Evolutionary conservation across 2,329 filamentous ascomycete species (phyloP).

Genomic region (Alternaria triticimaculans): DNA sequence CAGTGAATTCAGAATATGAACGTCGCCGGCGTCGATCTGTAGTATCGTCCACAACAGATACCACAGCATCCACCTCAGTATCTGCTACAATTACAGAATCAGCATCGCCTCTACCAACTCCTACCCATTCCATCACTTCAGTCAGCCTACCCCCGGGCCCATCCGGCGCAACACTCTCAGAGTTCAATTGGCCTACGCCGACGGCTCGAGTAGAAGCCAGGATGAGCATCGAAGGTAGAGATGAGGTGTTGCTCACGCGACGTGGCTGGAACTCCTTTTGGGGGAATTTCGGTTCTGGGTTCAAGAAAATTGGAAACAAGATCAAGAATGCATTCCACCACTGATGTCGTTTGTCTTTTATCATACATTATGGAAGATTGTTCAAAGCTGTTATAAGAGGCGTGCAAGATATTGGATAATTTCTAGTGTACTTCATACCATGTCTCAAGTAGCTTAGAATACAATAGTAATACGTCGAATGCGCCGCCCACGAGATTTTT

Average conservation of each 20-base stretch:
- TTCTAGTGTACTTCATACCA: neutral
- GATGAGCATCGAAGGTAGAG: neutral
- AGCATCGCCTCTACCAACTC: neutral
- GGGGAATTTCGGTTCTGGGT: neutral
- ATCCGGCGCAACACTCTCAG: neutral
- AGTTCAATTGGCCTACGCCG: neutral
- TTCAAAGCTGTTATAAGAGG: neutral
- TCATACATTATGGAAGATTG: neutral
- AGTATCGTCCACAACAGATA: neutral
- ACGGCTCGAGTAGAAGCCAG: neutral
- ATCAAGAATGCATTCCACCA: neutral
- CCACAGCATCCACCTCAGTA: neutral
- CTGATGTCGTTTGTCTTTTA: neutral
- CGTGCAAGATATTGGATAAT: neutral
- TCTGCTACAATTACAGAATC: neutral
- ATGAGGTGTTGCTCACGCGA: neutral
- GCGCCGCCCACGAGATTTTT: neutral
- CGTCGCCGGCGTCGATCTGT: neutral
- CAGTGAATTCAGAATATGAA: neutral
- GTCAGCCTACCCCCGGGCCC: neutral
- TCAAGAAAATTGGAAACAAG: neutral
- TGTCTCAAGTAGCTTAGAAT: neutral
- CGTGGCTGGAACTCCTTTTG: neutral
- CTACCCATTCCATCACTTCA: neutral
- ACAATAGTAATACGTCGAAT: neutral